Evolutionary conservation across 352 stramenopile genomes (phyloP).

Genomic region (Globisporangium paroecandrum): DNA sequence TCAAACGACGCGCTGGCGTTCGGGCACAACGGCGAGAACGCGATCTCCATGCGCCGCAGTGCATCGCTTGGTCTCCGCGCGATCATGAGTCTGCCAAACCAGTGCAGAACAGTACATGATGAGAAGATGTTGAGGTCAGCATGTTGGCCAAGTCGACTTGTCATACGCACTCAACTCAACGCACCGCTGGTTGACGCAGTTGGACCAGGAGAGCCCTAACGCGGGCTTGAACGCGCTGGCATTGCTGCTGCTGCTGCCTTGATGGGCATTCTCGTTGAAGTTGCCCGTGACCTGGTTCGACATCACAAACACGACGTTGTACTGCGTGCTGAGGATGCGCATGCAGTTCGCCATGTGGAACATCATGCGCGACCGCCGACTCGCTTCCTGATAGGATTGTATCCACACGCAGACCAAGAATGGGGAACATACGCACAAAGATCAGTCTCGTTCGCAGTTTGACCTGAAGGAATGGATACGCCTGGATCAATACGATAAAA

Average conservation of each 20-base stretch:
- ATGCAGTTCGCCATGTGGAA: conserved; percentile 85
- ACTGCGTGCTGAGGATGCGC: conserved; percentile 77
- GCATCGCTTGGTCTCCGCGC: conserved; percentile 25
- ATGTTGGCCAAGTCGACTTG: neutral
- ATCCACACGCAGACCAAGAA: neutral
- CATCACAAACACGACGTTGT: conserved; percentile 66
- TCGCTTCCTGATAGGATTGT: conserved; percentile 40
- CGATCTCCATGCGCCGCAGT: conserved; percentile 37
- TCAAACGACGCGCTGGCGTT: conserved; percentile 38
- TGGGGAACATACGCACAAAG: neutral
- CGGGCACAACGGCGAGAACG: conserved; percentile 57
- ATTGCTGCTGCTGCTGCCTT: conserved; percentile 13
- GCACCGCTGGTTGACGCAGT: conserved; percentile 83
- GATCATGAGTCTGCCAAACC: conserved; percentile 48
- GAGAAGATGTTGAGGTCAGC: neutral
- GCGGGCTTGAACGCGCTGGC: conserved; percentile 41
- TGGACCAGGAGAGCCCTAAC: conserved; percentile 75
- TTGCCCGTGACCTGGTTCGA: conserved; percentile 83
- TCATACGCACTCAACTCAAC: conserved; percentile 4
- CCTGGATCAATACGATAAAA: neutral
- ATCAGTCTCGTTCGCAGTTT: neutral
- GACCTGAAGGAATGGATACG: neutral
- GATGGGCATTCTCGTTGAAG: conserved; percentile 30
- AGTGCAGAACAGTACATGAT: neutral
- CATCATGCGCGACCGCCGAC: conserved; percentile 68